phyloP scores from a whole-genome alignment of 2,329 filamentous ascomycete species.

The Aspergillus sp. region DNA sequence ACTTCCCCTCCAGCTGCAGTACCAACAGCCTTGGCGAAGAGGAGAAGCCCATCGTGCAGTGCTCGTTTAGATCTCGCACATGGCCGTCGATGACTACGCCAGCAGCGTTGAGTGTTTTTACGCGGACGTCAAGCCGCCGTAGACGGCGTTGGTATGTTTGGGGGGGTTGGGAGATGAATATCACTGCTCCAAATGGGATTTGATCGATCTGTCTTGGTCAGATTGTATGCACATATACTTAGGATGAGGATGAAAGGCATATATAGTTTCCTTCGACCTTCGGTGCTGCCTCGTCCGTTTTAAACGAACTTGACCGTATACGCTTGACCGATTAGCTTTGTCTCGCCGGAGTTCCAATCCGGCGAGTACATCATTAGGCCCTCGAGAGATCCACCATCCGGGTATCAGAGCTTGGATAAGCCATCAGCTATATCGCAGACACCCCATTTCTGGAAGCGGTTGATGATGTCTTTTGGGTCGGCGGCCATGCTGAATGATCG shows the following conservation, averaged over 20 bases:
- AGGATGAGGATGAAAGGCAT: conserved; percentile 5
- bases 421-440: conserved; percentile 1
- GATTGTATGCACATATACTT: not conserved
- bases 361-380: conserved; percentile 52
- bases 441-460: not conserved
- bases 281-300: conserved; percentile 39
- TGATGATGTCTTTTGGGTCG: not conserved
- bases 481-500: not conserved
- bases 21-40: not conserved
- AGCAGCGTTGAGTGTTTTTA: conserved; percentile 38
- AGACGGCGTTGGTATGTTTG: conserved; percentile 43
- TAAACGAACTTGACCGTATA: conserved; percentile 49
- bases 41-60: conserved; percentile 37
- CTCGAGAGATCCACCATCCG: conserved; percentile 48
- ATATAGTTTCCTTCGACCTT: conserved; percentile 45
- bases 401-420: conserved; percentile 3
- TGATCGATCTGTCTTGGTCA: conserved; percentile 41
- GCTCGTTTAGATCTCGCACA: conserved; percentile 49
- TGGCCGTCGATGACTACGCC: conserved; percentile 49
- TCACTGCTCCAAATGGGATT: conserved; percentile 41
- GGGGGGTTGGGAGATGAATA: conserved; percentile 47
- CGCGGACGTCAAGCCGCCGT: conserved; percentile 51
- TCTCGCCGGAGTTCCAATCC: conserved; percentile 40
- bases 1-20: not conserved
- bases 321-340: conserved; percentile 50